phyloP scores from a whole-genome alignment of 345 rosid species.

The Brassica cretica region DNA sequence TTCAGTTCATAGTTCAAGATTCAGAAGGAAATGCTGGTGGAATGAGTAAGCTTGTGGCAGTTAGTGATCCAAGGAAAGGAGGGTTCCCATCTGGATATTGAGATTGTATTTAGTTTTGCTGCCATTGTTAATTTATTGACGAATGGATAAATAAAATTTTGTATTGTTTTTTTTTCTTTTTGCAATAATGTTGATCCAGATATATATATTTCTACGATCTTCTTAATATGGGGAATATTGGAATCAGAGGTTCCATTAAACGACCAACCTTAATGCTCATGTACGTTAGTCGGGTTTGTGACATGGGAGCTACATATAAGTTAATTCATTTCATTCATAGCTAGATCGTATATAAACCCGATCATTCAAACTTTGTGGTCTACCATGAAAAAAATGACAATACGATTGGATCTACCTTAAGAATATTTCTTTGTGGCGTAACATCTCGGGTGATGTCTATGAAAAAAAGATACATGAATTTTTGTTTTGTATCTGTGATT shows the following conservation, averaged over 20 bases:
- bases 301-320: not conserved
- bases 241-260: not conserved
- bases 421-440: not conserved
- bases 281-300: not conserved
- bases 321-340: not conserved
- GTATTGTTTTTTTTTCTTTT: not conserved
- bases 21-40: slow-evolving; percentile 19
- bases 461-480: not conserved
- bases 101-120: not conserved
- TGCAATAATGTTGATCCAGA: too few species aligned
- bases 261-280: not conserved
- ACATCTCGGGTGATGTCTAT: not conserved
- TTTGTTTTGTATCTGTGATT: not conserved
- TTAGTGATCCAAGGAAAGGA: slow-evolving; percentile 71
- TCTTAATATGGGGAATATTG: too few species aligned
- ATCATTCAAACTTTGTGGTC: not conserved
- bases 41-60: slow-evolving; percentile 46
- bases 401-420: not conserved
- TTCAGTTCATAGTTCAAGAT: slow-evolving; percentile 53
- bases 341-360: not conserved
- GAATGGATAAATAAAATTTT: not conserved
- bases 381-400: not conserved
- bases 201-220: too few species aligned
- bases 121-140: not conserved
- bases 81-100: slow-evolving; percentile 57